Base-by-base conservation (phyloP, 768 basidiomycete species). In the Collybiopsis luxurians region DNA sequence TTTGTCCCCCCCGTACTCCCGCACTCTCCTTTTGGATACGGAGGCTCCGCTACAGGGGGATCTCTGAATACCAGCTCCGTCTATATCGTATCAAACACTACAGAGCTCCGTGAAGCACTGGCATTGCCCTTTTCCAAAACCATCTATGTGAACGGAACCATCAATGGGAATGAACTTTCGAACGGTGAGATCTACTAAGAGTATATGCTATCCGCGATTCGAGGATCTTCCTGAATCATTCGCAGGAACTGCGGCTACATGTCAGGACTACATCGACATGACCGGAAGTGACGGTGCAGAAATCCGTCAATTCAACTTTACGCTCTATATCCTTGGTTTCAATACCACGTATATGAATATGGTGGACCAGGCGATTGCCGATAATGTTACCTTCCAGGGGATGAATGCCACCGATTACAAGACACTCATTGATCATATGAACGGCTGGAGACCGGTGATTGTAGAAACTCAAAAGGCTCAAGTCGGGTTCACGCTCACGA, bases 141-240 rank as follows among this genome's bases (percentile, higher is more conserved):
- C 10, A 57, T 61, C 2, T 61, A 63, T 55, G 62, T 63, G 2
- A 61, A 63, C 26, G 62, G 62, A 39, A 63, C 51, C 6, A 63
- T 63, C 34, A 54, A 61, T 11, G 60, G 62, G 2, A 63, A 61
- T 34, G 60, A 62, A 45, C 24, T 53, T 21, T 36, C 46, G 23
- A 55, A 55, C 52, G 61, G 61, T 62, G 19, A 34, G 44, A n/a
- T n/a, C n/a, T n/a, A n/a, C n/a, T 7, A 11, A 39, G 38, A 11
- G 38, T 39, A 11, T 39, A 39, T 11, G n/a, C 11, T 11, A 39
- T 11, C 38, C 11, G 38, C n/a, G 38, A 11, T 39, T 11, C 11
- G n/a, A 11, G 31, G 23, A 50, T 21, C 19, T 27, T 34, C 9
- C 26, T 40, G 17, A 53, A 2, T 10, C 21, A 13, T 23, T 51